Evolutionary conservation across 202 grass and related monocot species (phyloP), one percentile per base, ranked within the genome.

Genomic region (Musa balbisiana): DNA sequence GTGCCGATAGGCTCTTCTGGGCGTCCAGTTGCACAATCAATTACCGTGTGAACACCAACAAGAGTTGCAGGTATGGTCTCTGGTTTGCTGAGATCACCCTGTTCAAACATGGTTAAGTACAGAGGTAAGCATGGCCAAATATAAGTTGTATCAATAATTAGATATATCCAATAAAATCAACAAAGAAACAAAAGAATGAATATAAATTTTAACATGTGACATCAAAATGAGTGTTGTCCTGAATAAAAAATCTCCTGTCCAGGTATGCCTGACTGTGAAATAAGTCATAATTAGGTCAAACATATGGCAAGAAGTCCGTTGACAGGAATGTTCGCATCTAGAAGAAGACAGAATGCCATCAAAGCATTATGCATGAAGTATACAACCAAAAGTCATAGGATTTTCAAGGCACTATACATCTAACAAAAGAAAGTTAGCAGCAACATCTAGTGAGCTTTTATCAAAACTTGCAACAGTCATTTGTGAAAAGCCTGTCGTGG

Each of bases 31-130:
- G 90, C 94, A 76, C 94, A 97, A 29, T 97, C 94, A 82, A 97
- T 87, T 25, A 97, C 74, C 0, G 94, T 91, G 73, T 97, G 94
- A 71, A 97, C 82, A 66, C 94, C 94, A 49, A 97, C 90, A 14
- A 97, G 94, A 12, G 90, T 93, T 19, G 94, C 94, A 4, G 94
- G 94, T 88, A 97, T 93, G 0, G 94, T 89, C 79, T 97, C 94
- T n/a, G 90, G 94, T 86, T 93, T 97, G 79, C 86, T 89, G 74
- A 96, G 88, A 70, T 97, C 93, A 33, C 81, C 94, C 94, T 98
- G 79, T 80, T 72, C 76, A 84, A 70, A 75, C 17, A 79, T 64
- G 60, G 80, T 1, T 54, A 21, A 81, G 56, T 10, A 56, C 70
- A 74, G 25, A 78, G 27, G 33, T 49, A 63, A 63, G 52, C 11